Percentiles rank a stretch among this genome's conserved stretches.
phyloP scores from a whole-genome alignment of 495 filamentous ascomycete species.

The Xylaria acuta region DNA sequence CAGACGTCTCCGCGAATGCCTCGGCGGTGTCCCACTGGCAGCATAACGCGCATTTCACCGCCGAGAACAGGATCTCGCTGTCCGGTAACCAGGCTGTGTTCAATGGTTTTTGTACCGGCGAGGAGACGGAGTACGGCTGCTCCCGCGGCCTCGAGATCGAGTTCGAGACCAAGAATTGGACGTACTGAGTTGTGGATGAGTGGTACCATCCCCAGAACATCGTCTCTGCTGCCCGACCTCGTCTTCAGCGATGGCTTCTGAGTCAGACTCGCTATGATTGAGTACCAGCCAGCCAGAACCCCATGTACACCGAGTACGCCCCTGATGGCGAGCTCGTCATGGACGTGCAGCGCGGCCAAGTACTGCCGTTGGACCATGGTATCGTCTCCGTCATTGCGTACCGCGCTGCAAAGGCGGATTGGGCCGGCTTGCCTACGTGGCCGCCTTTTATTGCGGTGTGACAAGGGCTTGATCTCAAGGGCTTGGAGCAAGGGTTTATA shows the following conservation, averaged over 20 bases:
- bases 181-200: constrained; percentile 4
- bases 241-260: constrained; percentile 2
- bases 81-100: constrained; percentile 43
- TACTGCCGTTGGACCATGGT: constrained; percentile 1
- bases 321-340: constrained; percentile 12
- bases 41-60: constrained; percentile 55
- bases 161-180: neutral
- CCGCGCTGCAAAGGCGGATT: constrained; percentile 3
- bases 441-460: constrained; percentile 15
- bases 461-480: no score
- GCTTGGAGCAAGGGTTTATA: no score
- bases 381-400: constrained; percentile 4
- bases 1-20: constrained; percentile 46
- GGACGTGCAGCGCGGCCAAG: constrained; percentile 19
- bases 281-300: constrained; percentile 16
- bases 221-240: no score
- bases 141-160: constrained; percentile 18
- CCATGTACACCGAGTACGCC: constrained; percentile 16
- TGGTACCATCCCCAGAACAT: constrained; percentile 13
- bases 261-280: neutral
- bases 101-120: constrained; percentile 6
- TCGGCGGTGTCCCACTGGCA: constrained; percentile 60
- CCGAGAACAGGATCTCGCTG: constrained; percentile 36
- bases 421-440: constrained; percentile 9
- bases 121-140: constrained; percentile 1